Conservation (phyloP, 2,329 filamentous ascomycete genomes). For the Aspergillus sp. region DNA sequence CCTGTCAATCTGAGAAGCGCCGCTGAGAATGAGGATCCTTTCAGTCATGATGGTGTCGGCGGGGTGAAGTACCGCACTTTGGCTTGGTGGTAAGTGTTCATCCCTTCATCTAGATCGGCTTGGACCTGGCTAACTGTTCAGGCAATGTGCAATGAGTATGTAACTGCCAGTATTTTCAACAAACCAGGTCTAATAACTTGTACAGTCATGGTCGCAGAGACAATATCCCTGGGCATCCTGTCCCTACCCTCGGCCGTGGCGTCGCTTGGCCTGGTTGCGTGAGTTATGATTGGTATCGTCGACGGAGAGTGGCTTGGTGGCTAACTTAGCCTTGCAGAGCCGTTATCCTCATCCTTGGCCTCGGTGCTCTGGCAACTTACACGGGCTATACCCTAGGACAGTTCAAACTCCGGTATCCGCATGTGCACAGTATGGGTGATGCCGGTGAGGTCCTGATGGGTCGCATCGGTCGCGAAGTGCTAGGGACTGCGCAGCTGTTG, state of each 20-base stretch:
- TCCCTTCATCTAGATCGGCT: background rate
- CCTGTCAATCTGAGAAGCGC: background rate
- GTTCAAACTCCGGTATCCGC: conserved; percentile 58
- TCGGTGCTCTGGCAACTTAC: conserved; percentile 59
- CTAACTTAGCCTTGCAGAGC: conserved; percentile 35
- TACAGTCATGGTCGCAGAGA: conserved; percentile 60
- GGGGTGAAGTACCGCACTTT: conserved; percentile 55
- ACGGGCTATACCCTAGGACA: conserved; percentile 62
- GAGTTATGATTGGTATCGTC: background rate
- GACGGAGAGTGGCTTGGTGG: background rate
- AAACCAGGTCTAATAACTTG: background rate
- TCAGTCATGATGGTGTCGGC: conserved; percentile 39
- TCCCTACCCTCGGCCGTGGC: conserved; percentile 57
- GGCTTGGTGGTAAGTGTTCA: conserved; percentile 40
- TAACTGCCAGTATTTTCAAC: background rate
- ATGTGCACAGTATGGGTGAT: conserved; percentile 67
- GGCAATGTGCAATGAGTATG: conserved; percentile 40
- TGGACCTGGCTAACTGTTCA: background rate
- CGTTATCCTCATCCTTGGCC: conserved; percentile 54
- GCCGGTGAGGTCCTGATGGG: conserved; percentile 65
- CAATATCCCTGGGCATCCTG: conserved; percentile 59
- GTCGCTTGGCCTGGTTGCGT: conserved; percentile 56
- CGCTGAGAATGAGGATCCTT: conserved; percentile 29
- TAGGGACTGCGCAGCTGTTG: conserved; percentile 62
- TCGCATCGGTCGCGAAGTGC: conserved; percentile 61